A percentile compares a stretch with the other conserved stretches of the same genome.
phyloP scores from a whole-genome alignment of 1,284 basidiomycete genomes.

The Thecaphora frezii region DNA sequence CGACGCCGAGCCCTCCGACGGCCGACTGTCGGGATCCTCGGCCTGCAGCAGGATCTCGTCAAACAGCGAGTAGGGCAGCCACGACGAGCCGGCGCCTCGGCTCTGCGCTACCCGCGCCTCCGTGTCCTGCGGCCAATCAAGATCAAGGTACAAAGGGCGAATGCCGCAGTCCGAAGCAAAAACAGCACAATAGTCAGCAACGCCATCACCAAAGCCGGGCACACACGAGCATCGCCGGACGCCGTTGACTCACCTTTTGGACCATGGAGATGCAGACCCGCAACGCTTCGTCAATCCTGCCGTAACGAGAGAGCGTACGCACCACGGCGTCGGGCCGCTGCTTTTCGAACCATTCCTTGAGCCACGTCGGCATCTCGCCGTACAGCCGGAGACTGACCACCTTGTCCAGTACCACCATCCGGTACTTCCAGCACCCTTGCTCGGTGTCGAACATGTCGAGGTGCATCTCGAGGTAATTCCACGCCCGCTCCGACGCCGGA shows the following conservation, averaged over 20 bases:
- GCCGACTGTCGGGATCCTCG: slow-evolving; percentile 57
- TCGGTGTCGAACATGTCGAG: slow-evolving; percentile 75
- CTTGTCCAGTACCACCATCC: slow-evolving; percentile 69
- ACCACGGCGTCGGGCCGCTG: slow-evolving; percentile 78
- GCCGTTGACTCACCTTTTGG: slow-evolving; percentile 64
- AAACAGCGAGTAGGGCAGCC: slow-evolving; percentile 81
- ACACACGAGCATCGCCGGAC: too few species aligned
- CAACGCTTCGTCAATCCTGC: slow-evolving; percentile 76
- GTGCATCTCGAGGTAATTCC: slow-evolving; percentile 81
- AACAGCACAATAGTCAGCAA: too few species aligned
- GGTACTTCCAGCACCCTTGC: slow-evolving; percentile 67
- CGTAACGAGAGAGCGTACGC: slow-evolving; percentile 72
- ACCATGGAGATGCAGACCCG: slow-evolving; percentile 72
- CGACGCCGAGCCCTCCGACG: slow-evolving; percentile 5
- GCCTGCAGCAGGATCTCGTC: slow-evolving; percentile 79
- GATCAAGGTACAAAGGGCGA: not conserved
- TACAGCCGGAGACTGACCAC: slow-evolving; percentile 69
- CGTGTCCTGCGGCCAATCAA: slow-evolving; percentile 63
- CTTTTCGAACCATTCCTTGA: slow-evolving; percentile 72
- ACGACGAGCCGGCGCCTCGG: slow-evolving; percentile 67
- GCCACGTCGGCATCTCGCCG: slow-evolving; percentile 75
- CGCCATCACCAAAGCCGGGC: too few species aligned
- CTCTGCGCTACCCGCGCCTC: slow-evolving; percentile 65
- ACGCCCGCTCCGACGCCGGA: slow-evolving; percentile 75
- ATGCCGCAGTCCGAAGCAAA: not conserved